Conservation (phyloP, 2,329 filamentous ascomycete species). For the Fusarium praegraminearum region DNA sequence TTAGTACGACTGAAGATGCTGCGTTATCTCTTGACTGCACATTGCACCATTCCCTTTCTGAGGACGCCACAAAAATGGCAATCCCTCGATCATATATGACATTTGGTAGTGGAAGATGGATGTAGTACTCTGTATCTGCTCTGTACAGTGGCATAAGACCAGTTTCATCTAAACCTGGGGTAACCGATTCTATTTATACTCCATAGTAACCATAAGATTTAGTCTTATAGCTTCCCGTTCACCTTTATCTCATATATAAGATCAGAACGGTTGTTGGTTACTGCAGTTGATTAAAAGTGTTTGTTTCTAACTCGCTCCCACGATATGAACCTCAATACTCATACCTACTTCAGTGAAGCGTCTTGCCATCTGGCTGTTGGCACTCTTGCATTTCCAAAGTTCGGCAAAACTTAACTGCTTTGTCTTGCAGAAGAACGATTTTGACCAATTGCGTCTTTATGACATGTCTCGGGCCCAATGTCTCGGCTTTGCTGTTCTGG, state of each 20-base stretch:
- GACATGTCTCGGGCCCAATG: constrained; percentile 15
- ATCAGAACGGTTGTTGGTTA: not conserved
- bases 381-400: constrained; percentile 3
- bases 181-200: not conserved
- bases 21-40: not conserved
- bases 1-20: not conserved
- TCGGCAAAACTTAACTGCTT: not conserved
- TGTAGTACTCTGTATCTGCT: not conserved
- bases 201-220: not conserved
- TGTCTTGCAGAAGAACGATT: not conserved
- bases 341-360: not conserved
- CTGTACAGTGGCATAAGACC: constrained; percentile 1
- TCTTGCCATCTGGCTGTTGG: not conserved
- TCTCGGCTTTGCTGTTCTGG: constrained; percentile 16
- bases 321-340: not conserved
- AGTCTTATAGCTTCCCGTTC: not conserved
- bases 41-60: constrained; percentile 10
- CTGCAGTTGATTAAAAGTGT: not conserved
- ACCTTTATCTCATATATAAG: not conserved
- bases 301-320: not conserved
- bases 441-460: not conserved
- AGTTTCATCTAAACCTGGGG: not conserved
- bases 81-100: not conserved
- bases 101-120: not conserved
- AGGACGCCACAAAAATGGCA: constrained; percentile 17